Conservation (phyloP, 2,329 filamentous ascomycete species). For the Phyllachora maydis region DNA sequence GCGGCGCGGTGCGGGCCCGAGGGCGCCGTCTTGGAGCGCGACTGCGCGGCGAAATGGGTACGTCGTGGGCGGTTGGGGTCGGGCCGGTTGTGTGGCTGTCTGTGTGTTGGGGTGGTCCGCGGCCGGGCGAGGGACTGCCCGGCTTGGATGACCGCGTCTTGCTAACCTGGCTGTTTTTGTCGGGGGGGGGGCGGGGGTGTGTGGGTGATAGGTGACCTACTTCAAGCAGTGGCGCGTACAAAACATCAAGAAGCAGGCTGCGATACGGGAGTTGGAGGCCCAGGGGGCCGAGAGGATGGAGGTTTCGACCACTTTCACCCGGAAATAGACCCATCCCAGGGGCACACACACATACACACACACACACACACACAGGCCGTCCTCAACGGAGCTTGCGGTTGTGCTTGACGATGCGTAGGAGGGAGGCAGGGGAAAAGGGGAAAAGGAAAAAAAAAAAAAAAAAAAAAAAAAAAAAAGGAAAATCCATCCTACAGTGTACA, state of each 20-base stretch:
- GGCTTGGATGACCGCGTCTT: no score
- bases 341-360: no score
- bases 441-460: slow-evolving; percentile 3
- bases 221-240: slow-evolving; percentile 95
- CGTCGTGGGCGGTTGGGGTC: no score
- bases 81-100: no score
- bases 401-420: no score
- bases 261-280: slow-evolving; percentile 51
- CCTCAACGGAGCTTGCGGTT: slow-evolving; percentile 2
- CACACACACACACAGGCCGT: slow-evolving; percentile 1
- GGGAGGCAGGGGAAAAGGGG: no score
- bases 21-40: slow-evolving; percentile 47
- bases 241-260: slow-evolving; percentile 68
- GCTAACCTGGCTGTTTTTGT: slow-evolving; percentile 1
- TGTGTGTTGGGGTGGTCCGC: no score
- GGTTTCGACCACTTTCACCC: slow-evolving; percentile 9
- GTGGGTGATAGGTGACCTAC: slow-evolving; percentile 54
- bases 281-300: slow-evolving; percentile 49
- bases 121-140: no score
- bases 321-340: no score
- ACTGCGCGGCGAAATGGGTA: slow-evolving; percentile 85
- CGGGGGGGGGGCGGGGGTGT: slow-evolving; percentile 1
- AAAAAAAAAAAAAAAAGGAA: slow-evolving; percentile 2
- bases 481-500: neutral
- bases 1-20: slow-evolving; percentile 20